Percentiles rank a stretch among this genome's conserved stretches.
These are phyloP conservation scores for Alternaria angustiovoidea DNA, from an alignment of 2,329 filamentous ascomycete genomes.

Conservation along the genomic window DNA sequence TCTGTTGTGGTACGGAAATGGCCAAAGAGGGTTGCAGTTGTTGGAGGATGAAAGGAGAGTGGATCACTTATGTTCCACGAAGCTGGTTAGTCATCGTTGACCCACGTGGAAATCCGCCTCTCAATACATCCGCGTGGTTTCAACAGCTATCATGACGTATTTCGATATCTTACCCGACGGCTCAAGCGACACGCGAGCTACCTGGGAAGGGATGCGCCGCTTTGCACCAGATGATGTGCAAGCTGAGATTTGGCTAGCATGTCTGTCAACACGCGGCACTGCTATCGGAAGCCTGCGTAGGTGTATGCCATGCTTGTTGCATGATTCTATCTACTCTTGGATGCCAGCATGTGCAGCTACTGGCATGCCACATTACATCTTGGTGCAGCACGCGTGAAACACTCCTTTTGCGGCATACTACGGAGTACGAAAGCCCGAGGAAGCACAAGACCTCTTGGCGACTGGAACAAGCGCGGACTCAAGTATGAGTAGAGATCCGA, in stretches of 20 bases:
- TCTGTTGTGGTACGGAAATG: constrained; percentile 26
- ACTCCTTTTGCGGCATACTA: constrained; percentile 3
- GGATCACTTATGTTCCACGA: constrained; percentile 21
- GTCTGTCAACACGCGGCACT: constrained; percentile 16
- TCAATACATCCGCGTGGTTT: constrained; percentile 6
- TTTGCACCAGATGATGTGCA: neutral
- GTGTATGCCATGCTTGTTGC: constrained; percentile 11
- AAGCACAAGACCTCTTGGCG: constrained; percentile 22
- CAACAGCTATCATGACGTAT: constrained; percentile 16
- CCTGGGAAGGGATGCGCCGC: neutral
- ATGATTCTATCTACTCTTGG: neutral
- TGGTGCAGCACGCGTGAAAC: constrained; percentile 13
- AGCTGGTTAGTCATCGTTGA: constrained; percentile 16
- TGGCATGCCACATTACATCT: constrained; percentile 10
- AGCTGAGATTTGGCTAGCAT: constrained; percentile 9
- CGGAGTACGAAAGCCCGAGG: constrained; percentile 18
- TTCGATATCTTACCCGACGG: neutral
- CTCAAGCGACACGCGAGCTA: neutral
- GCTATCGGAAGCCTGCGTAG: constrained; percentile 15
- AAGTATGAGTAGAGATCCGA: neutral
- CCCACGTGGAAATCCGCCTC: constrained; percentile 30
- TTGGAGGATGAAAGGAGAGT: constrained; percentile 32
- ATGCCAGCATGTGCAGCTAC: constrained; percentile 17
- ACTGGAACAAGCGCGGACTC: constrained; percentile 20
- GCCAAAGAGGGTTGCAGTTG: constrained; percentile 27